A percentile compares a stretch with the other conserved stretches of the same genome.
Conservation (phyloP, 73 alveolate species). For the Tetrahymena elliotti region DNA sequence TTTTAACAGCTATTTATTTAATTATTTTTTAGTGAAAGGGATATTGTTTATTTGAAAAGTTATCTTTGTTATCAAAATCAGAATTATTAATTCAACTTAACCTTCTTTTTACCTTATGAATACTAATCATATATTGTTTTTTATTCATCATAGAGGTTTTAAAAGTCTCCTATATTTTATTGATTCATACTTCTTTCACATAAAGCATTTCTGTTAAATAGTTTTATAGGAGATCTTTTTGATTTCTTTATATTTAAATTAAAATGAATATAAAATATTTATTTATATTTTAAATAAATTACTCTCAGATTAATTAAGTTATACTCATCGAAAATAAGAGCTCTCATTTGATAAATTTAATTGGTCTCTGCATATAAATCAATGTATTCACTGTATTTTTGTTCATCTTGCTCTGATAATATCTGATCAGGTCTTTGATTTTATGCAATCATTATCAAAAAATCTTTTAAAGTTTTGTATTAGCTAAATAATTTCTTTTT, state of each 20-base stretch:
- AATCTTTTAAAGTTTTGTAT: background rate
- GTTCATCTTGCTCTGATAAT: background rate
- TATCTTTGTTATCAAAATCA: background rate
- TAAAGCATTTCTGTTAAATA: background rate
- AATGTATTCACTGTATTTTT: background rate
- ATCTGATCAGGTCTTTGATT: background rate
- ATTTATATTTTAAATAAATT: background rate
- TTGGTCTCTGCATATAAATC: background rate
- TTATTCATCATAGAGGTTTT: background rate
- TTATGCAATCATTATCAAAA: background rate
- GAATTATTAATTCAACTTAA: background rate
- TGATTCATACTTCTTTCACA: background rate
- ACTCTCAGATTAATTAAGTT: background rate
- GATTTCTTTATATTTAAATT: background rate
- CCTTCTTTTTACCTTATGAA: background rate
- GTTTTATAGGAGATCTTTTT: background rate
- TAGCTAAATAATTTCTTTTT: background rate
- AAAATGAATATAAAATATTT: no score
- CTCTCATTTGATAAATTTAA: background rate
- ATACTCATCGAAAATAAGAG: background rate
- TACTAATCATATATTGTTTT: background rate
- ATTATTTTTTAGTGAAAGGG: no score
- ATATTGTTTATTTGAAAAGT: background rate
- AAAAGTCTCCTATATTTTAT: background rate
- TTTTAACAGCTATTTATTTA: background rate